Conservation (phyloP, 225 moss, liverwort and hornwort species). For the Lunularia cruciata region DNA sequence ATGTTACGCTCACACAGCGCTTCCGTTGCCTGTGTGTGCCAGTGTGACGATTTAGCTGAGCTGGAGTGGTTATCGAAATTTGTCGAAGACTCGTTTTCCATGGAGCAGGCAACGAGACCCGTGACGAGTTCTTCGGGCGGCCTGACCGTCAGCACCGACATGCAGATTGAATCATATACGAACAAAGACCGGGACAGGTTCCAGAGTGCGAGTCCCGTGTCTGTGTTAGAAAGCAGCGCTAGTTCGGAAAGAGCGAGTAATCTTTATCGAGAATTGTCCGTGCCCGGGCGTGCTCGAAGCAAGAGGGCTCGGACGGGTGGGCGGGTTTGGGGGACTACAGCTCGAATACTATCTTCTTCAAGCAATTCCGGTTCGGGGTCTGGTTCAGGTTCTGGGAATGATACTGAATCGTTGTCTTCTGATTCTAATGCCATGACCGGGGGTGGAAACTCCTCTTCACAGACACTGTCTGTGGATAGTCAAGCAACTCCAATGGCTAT, state of each 20-base stretch:
- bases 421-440: slow-evolving; percentile 43
- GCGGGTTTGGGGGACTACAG: slow-evolving; percentile 52
- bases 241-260: slow-evolving; percentile 52
- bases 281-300: slow-evolving; percentile 89
- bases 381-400: slow-evolving; percentile 26
- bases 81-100: slow-evolving; percentile 83
- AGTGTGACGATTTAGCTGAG: slow-evolving; percentile 91
- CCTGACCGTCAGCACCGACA: slow-evolving; percentile 37
- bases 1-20: slow-evolving; percentile 23
- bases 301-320: slow-evolving; percentile 83
- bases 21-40: slow-evolving; percentile 34
- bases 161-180: slow-evolving; percentile 41
- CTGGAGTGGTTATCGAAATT: slow-evolving; percentile 94
- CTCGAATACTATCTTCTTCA: slow-evolving; percentile 36
- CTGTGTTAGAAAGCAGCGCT: slow-evolving; percentile 78
- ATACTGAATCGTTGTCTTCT: slow-evolving; percentile 42
- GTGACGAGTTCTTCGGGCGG: slow-evolving; percentile 23
- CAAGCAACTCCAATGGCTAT: slow-evolving; percentile 30
- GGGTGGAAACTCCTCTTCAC: slow-evolving; percentile 15
- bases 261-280: slow-evolving; percentile 66
- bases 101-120: slow-evolving; percentile 38
- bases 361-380: slow-evolving; percentile 3
- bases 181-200: slow-evolving; percentile 57
- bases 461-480: slow-evolving; percentile 39
- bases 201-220: slow-evolving; percentile 71